Evolutionary conservation across 1,284 basidiomycete species (phyloP).

Genomic region (Cystobasidium pallidum): DNA sequence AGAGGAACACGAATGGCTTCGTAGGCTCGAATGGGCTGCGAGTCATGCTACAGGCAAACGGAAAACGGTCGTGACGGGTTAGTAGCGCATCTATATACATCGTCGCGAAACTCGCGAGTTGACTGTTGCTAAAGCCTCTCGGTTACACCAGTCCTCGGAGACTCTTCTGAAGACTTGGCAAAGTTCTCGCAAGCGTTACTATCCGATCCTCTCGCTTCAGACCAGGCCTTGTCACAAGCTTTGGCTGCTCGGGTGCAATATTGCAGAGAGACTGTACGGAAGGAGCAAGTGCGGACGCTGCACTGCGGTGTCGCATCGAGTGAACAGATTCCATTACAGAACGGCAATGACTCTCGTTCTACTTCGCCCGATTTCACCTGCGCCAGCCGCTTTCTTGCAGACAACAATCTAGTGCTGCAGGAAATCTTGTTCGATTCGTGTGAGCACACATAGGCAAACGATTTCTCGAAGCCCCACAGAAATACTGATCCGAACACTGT

Average conservation of each 20-base stretch:
- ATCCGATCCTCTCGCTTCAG: constrained; percentile 28
- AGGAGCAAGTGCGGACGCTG: constrained; percentile 6
- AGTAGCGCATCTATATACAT: background rate
- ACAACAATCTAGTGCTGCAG: constrained; percentile 7
- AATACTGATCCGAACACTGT: background rate
- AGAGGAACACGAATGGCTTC: constrained; percentile 37
- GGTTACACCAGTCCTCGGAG: constrained; percentile 20
- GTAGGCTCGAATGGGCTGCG: constrained; percentile 16
- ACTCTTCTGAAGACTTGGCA: constrained; percentile 26
- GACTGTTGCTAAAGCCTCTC: background rate
- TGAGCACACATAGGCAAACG: background rate
- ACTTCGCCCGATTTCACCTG: background rate
- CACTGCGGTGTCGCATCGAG: background rate
- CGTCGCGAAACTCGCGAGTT: no score
- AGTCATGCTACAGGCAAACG: background rate
- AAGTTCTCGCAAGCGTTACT: constrained; percentile 35
- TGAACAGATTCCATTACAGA: background rate
- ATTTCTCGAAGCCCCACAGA: no score
- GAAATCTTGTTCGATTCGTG: constrained; percentile 6
- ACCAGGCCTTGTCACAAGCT: background rate
- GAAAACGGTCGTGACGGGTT: constrained; percentile 11
- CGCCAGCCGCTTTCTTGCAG: constrained; percentile 1
- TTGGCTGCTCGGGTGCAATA: background rate
- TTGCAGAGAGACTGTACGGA: background rate
- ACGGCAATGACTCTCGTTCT: background rate